A percentile compares a stretch with the other conserved stretches of the same genome.
Conservation (phyloP, 805 yeast species). For the Spathaspora gorwiae region DNA sequence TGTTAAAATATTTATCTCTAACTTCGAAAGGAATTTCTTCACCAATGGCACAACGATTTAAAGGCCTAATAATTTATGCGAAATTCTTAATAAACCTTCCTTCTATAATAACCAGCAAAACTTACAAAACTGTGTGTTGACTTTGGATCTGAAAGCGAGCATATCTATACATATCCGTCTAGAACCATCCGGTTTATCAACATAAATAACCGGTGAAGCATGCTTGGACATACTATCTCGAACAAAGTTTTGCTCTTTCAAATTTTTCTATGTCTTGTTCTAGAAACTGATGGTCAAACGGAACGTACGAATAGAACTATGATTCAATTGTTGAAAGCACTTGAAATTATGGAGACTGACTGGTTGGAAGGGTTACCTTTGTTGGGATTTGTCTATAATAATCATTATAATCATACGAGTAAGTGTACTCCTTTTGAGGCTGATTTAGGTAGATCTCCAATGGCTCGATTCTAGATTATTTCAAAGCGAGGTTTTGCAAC, state of each 20-base stretch:
- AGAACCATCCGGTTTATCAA: not conserved
- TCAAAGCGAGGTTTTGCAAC: not conserved
- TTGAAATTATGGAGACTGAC: not conserved
- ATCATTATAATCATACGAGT: not conserved
- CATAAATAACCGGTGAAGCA: slow-evolving; percentile 2
- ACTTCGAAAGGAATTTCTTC: slow-evolving; percentile 6
- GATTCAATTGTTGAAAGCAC: not conserved
- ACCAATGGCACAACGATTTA: slow-evolving; percentile 12
- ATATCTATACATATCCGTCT: slow-evolving; percentile 7
- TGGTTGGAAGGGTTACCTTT: not conserved
- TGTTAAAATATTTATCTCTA: slow-evolving; percentile 10
- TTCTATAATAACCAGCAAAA: no score
- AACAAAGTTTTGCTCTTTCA: not conserved
- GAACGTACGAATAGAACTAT: slow-evolving; percentile 7
- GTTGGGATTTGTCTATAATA: slow-evolving; percentile 3
- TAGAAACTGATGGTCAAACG: slow-evolving; percentile 15
- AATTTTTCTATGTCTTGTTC: not conserved
- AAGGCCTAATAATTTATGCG: no score
- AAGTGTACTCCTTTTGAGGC: not conserved
- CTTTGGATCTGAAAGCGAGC: slow-evolving; percentile 4
- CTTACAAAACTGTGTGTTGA: slow-evolving; percentile 9
- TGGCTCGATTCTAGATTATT: not conserved
- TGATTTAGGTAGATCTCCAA: not conserved
- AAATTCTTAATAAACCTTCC: no score
- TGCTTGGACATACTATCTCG: not conserved